A percentile compares a stretch with the other conserved stretches of the same genome.
phyloP scores from a whole-genome alignment of 306 rosid genomes.

The Lithocarpus polystachyus region DNA sequence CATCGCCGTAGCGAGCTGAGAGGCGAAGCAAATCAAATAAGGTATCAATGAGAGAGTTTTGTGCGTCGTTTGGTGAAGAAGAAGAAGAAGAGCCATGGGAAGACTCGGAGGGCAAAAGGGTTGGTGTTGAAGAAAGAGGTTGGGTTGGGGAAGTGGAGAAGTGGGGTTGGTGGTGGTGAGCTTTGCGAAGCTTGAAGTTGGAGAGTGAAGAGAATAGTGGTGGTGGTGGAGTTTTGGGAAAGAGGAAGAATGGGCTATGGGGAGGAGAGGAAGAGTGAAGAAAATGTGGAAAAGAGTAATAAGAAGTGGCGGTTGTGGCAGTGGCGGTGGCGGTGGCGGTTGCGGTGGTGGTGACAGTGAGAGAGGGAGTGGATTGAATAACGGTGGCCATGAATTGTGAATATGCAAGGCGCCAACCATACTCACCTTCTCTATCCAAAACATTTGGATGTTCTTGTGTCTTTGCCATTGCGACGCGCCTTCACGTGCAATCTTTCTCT shows the following conservation, averaged over 20 bases:
- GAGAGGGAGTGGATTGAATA: too few relatives aligned
- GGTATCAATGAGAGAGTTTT: conserved; percentile 7
- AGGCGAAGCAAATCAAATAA: conserved; percentile 46
- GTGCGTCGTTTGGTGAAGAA: not conserved
- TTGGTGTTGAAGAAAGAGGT: not conserved
- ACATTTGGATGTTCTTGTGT: not conserved
- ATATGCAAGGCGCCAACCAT: conserved; percentile 3
- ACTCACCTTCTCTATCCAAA: not conserved
- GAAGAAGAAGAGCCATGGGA: not conserved
- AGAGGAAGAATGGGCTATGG: not conserved
- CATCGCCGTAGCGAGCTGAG: conserved; percentile 37
- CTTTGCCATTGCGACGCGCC: too few relatives aligned
- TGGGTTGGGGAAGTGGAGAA: conserved; percentile 23
- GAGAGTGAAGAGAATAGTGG: conserved; percentile 5
- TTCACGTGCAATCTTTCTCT: too few relatives aligned
- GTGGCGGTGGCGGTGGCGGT: conserved; percentile 25
- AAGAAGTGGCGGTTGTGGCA: not conserved
- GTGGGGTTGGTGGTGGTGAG: conserved; percentile 18
- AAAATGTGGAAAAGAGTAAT: not conserved
- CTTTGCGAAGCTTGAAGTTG: not conserved
- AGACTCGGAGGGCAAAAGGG: conserved; percentile 19
- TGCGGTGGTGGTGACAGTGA: not conserved
- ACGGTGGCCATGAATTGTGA: too few relatives aligned
- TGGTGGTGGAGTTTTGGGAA: not conserved
- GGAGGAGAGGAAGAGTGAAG: conserved; percentile 18